Evolutionary conservation across 1,284 basidiomycete species (phyloP).

Genomic region (Cystobasidiaceae sp.): DNA sequence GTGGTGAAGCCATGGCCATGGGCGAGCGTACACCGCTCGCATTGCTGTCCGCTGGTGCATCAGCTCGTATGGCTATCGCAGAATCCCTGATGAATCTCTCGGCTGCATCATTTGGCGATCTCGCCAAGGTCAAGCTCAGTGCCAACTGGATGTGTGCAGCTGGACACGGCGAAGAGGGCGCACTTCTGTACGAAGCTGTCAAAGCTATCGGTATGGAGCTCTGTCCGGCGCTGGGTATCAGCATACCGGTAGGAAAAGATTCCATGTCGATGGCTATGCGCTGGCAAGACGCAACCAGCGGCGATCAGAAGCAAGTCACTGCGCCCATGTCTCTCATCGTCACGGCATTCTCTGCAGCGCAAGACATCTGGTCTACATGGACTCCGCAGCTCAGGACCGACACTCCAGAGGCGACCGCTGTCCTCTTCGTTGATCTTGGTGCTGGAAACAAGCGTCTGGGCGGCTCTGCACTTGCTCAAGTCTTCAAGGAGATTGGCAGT

Average conservation of each 20-base stretch:
- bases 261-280: conserved; percentile 99
- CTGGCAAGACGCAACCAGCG: conserved; percentile 62
- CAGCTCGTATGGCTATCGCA: conserved; percentile 91
- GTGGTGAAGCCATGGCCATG: conserved; percentile 95
- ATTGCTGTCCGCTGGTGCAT: conserved; percentile 76
- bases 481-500: conserved; percentile 86
- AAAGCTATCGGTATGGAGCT: conserved; percentile 87
- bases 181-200: conserved; percentile 86
- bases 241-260: conserved; percentile 97
- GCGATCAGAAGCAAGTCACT: conserved; percentile 71
- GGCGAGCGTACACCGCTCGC: conserved; percentile 94
- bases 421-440: conserved; percentile 88
- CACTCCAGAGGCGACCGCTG: conserved; percentile 56
- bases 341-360: conserved; percentile 87
- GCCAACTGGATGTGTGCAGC: conserved; percentile 99
- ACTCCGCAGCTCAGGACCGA: conserved; percentile 79
- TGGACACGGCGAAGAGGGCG: conserved; percentile 82
- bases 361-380: conserved; percentile 78
- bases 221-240: conserved; percentile 87
- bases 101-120: conserved; percentile 68
- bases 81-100: conserved; percentile 89
- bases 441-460: conserved; percentile 77
- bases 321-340: conserved; percentile 88
- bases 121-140: conserved; percentile 80
- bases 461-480: conserved; percentile 91